Conservation (phyloP, 2,329 filamentous ascomycete genomes). For the Alternaria angustiovoidea region DNA sequence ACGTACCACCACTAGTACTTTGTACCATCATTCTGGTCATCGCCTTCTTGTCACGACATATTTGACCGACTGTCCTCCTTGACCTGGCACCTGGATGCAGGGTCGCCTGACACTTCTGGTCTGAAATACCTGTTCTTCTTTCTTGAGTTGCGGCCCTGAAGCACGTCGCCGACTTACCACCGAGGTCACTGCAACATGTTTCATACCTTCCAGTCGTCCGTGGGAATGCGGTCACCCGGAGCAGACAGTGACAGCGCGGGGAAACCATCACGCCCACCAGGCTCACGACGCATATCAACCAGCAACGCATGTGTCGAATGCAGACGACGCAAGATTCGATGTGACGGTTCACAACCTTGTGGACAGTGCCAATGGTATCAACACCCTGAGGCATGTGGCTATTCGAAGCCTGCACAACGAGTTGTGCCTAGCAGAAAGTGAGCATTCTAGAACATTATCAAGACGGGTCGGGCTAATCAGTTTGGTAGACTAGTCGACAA, state of each 20-base stretch:
- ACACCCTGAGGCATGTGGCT: conserved; percentile 79
- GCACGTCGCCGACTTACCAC: conserved; percentile 1
- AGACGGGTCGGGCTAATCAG: conserved; percentile 56
- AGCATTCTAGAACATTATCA: conserved; percentile 38
- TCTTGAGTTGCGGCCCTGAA: conserved; percentile 4
- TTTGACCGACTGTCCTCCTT: conserved; percentile 17
- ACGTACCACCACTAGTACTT: conserved; percentile 11
- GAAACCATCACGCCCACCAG: conserved; percentile 48
- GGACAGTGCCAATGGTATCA: conserved; percentile 84
- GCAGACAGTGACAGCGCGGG: conserved; percentile 45
- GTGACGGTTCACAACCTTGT: conserved; percentile 82
- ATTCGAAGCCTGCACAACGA: conserved; percentile 80
- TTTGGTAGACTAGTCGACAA: conserved; percentile 66
- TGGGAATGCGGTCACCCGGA: conserved; percentile 42
- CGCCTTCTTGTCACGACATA: conserved; percentile 12
- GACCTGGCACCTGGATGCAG: conserved; percentile 17
- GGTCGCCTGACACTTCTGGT: conserved; percentile 14
- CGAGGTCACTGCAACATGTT: conserved; percentile 47
- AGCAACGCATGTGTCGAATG: conserved; percentile 76
- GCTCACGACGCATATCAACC: conserved; percentile 57
- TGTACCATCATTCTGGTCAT: conserved; percentile 20
- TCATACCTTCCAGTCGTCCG: conserved; percentile 55
- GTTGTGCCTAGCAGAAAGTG: conserved; percentile 81
- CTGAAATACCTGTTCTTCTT: conserved; percentile 7
- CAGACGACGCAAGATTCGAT: conserved; percentile 82